These are phyloP conservation scores for Candida sp. DNA, from an alignment of 1,139 yeast species.

Conservation along the genomic window DNA sequence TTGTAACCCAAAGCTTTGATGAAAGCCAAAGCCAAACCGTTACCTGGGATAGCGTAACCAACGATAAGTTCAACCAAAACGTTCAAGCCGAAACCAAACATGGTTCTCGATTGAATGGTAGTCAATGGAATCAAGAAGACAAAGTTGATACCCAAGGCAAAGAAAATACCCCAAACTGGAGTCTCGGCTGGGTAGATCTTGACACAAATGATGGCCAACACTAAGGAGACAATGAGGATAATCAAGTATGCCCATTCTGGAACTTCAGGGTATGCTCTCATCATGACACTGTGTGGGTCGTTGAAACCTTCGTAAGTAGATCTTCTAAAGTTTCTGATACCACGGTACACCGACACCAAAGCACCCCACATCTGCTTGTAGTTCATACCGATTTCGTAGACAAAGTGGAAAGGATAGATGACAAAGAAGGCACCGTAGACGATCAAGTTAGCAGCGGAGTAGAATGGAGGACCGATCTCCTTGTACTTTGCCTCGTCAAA, in stretches of 20 bases:
- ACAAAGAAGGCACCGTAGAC: constrained; percentile 47
- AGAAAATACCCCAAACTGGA: constrained; percentile 41
- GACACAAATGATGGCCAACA: constrained; percentile 35
- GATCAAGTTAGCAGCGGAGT: constrained; percentile 46
- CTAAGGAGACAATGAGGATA: constrained; percentile 31
- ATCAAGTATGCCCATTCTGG: constrained; percentile 45
- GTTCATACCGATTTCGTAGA: constrained; percentile 37
- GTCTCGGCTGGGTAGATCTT: constrained; percentile 38
- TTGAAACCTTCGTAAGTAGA: constrained; percentile 29
- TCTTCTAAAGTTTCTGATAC: no score
- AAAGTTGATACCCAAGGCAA: constrained; percentile 38
- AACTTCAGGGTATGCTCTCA: constrained; percentile 42
- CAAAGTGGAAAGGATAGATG: constrained; percentile 45
- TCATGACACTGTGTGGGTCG: constrained; percentile 47
- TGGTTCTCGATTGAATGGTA: constrained; percentile 40
- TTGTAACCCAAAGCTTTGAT: constrained; percentile 42
- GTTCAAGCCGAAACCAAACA: constrained; percentile 40
- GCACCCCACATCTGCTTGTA: constrained; percentile 42
- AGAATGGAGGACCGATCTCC: constrained; percentile 47
- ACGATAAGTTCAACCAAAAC: constrained; percentile 46
- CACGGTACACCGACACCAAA: constrained; percentile 4
- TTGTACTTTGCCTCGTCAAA: no score
- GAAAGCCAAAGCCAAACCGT: constrained; percentile 41
- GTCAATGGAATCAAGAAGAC: constrained; percentile 40
- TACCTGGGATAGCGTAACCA: constrained; percentile 43